Evolutionary conservation across 2,329 filamentous ascomycete species (phyloP).

Genomic region (Chalaropsis ovoidea): DNA sequence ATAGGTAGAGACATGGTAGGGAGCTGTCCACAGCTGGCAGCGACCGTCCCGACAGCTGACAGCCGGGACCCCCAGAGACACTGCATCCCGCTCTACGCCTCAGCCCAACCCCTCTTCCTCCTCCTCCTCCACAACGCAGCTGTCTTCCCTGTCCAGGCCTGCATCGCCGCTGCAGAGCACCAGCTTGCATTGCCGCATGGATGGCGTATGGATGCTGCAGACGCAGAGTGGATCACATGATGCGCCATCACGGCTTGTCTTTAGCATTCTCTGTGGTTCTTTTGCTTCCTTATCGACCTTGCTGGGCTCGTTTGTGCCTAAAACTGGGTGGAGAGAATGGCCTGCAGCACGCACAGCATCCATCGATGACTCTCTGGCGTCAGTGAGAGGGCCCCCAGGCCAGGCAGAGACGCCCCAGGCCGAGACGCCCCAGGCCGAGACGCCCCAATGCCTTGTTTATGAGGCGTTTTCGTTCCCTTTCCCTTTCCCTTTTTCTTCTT

Average conservation of each 20-base stretch:
- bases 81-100: background rate
- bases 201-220: background rate
- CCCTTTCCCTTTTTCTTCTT: background rate
- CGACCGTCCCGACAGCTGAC: background rate
- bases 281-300: slow-evolving; percentile 5
- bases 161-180: too few species aligned
- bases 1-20: background rate
- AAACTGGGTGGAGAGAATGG: slow-evolving; percentile 10
- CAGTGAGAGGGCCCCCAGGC: background rate
- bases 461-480: slow-evolving; percentile 10
- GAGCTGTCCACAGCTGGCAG: background rate
- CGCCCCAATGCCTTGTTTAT: background rate
- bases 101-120: slow-evolving; percentile 13
- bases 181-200: too few species aligned
- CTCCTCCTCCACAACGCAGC: background rate
- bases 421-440: background rate
- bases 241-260: background rate
- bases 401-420: background rate
- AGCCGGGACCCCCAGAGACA: background rate
- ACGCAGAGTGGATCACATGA: slow-evolving; percentile 13
- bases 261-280: slow-evolving; percentile 7
- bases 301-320: slow-evolving; percentile 10
- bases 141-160: too few species aligned
- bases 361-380: slow-evolving; percentile 9
- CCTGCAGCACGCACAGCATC: slow-evolving; percentile 13